Evolutionary conservation across 257 asterid genomes (phyloP), one percentile per base, ranked within the genome.

Genomic region (Apocynum venetum): DNA sequence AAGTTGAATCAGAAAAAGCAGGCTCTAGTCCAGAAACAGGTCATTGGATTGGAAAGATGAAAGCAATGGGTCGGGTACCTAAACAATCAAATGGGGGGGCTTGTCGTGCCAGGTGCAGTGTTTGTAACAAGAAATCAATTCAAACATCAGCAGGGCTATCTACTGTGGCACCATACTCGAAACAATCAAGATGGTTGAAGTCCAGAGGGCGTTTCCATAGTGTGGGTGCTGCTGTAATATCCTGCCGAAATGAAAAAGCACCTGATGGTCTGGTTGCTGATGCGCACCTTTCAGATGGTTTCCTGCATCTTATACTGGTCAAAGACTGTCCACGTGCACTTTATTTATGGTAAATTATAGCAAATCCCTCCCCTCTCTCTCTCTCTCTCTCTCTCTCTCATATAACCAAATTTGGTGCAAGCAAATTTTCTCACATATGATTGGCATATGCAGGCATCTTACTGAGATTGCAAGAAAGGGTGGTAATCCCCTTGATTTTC

Each of bases 211-310:
- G 81, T 67, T 96, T 87, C 84, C 89, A 91, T 51, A 91, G 98
- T 78, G 89, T 91, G 49, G 98, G 97, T 75, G 97, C 97, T 76
- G 99, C 99, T 72, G 91, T 96, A 25, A 96, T 93, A 77, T 93
- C 99, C 78, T 93, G 98, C 89, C 91, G 97, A 74, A 93, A 96
- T 78, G 98, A 90, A 80, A 96, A 78, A 84, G 97, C 99, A 6
- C 99, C 98, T 0, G 97, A 93, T 80, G 99, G 99, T 76, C 88
- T 96, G 46, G 98, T 93, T 72, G 97, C 98, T 65, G 97, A 93
- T 80, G 99, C 99, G 69, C 98, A 96, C 85, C 99, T 96, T 83
- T 86, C 97, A 67, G 99, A 96, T 75, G 99, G 99, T 31, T 93
- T 90, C 82, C 78, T 96, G 78, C 98, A 96, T 87, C 90, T 96